These are phyloP conservation scores for Diaporthe sp. DNA, from an alignment of 2,329 filamentous ascomycete species.

Conservation along the genomic window DNA sequence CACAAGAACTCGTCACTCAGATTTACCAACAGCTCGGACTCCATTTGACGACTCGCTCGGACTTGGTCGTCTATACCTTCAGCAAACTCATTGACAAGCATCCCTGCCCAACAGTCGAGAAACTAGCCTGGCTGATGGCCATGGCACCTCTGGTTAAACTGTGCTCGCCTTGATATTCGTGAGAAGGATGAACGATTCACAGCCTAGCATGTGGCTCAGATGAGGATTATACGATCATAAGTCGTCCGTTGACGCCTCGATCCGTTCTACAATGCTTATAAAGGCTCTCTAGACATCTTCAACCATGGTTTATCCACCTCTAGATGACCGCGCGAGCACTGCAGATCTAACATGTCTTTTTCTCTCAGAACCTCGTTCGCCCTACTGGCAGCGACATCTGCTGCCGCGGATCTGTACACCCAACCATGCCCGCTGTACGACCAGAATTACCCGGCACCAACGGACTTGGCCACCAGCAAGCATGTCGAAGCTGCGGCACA, in stretches of 20 bases:
- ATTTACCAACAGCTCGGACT: not conserved
- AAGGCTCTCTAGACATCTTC: not conserved
- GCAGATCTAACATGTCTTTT: not conserved
- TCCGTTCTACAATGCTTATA: not conserved
- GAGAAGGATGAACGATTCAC: not conserved
- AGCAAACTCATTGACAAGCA: not conserved
- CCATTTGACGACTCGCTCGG: not conserved
- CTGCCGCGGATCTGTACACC: not conserved
- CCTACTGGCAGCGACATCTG: not conserved
- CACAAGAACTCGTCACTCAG: not conserved
- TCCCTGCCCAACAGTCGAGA: not conserved
- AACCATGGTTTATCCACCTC: not conserved
- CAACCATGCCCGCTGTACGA: slow-evolving; percentile 32
- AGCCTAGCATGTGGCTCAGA: slow-evolving; percentile 17
- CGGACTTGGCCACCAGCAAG: not conserved
- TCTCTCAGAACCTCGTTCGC: not conserved
- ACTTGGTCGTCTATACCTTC: not conserved
- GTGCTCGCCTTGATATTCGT: not conserved
- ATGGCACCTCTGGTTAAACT: not conserved
- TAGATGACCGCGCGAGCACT: too few relatives aligned
- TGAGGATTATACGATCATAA: not conserved
- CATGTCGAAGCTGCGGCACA: slow-evolving; percentile 11
- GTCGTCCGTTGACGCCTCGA: too few relatives aligned
- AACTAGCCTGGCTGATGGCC: not conserved
- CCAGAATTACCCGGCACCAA: slow-evolving; percentile 28